phyloP scores from a whole-genome alignment of 345 rosid genomes.

The Kandelia obovata region DNA sequence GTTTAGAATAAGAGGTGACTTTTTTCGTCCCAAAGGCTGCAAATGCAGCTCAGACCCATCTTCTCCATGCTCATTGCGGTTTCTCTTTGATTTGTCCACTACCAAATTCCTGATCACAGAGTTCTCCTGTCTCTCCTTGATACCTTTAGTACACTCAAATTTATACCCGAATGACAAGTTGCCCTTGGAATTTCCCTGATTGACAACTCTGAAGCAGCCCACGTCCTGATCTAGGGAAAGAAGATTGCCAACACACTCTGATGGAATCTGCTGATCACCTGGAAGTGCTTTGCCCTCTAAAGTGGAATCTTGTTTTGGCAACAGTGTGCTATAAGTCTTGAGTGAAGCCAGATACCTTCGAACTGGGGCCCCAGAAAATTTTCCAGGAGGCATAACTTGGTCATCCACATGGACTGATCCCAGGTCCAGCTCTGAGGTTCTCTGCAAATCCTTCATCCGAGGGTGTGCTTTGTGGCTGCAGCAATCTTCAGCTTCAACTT shows the following conservation, averaged over 20 bases:
- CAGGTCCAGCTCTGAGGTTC: constrained; percentile 14
- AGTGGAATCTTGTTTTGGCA: constrained; percentile 19
- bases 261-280: constrained; percentile 14
- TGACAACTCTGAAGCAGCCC: constrained; percentile 10
- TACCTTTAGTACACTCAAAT: constrained; percentile 15
- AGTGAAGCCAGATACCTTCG: constrained; percentile 36
- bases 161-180: constrained; percentile 7
- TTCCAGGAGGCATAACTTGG: constrained; percentile 22
- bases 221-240: constrained; percentile 11
- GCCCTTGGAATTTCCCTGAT: constrained; percentile 16
- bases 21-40: constrained; percentile 24
- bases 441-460: constrained; percentile 19
- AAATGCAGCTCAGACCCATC: constrained; percentile 23
- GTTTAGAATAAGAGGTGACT: constrained; percentile 30
- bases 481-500: constrained; percentile 29
- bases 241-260: constrained; percentile 10
- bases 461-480: constrained; percentile 13
- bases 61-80: constrained; percentile 18
- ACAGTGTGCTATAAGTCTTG: constrained; percentile 37
- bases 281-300: constrained; percentile 16
- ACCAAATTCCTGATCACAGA: constrained; percentile 10
- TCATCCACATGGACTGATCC: constrained; percentile 17
- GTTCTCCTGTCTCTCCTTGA: constrained; percentile 16
- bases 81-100: constrained; percentile 5
- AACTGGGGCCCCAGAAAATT: constrained; percentile 22